These are phyloP conservation scores for Geranium incanum DNA, from an alignment of 441 rosid genomes.

Conservation along the genomic window DNA sequence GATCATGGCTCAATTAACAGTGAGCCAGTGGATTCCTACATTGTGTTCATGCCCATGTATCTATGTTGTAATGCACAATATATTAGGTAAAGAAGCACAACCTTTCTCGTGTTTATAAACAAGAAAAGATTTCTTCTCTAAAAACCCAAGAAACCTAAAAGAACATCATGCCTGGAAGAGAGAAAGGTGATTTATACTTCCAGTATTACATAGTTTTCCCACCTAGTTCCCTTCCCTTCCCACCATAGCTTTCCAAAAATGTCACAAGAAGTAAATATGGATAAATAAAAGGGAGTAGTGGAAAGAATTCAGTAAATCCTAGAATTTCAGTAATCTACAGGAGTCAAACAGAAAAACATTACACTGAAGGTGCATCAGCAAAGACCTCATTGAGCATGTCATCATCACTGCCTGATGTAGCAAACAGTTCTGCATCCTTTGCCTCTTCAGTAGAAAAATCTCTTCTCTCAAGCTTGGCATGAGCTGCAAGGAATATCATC, in stretches of 20 bases:
- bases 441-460: slow-evolving; percentile 42
- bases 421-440: slow-evolving; percentile 44
- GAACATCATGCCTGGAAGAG: slow-evolving; percentile 14
- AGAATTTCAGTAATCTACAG: slow-evolving; percentile 27
- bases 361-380: slow-evolving; percentile 39
- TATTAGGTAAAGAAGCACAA: not conserved
- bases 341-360: slow-evolving; percentile 36
- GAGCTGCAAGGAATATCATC: slow-evolving; percentile 42
- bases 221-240: slow-evolving; percentile 14
- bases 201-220: slow-evolving; percentile 24
- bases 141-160: slow-evolving; percentile 7
- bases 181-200: slow-evolving; percentile 24
- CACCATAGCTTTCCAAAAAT: slow-evolving; percentile 23
- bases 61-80: not conserved
- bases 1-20: not conserved
- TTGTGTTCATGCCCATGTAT: not conserved
- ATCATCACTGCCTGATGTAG: slow-evolving; percentile 35
- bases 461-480: slow-evolving; percentile 35
- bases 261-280: slow-evolving; percentile 25
- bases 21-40: not conserved
- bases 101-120: slow-evolving; percentile 10
- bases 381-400: slow-evolving; percentile 53
- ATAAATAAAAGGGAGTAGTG: slow-evolving; percentile 18
- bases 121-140: slow-evolving; percentile 15
- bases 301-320: slow-evolving; percentile 40